Conservation (phyloP, 805 yeast species). For the Kuraishia floccosa region DNA sequence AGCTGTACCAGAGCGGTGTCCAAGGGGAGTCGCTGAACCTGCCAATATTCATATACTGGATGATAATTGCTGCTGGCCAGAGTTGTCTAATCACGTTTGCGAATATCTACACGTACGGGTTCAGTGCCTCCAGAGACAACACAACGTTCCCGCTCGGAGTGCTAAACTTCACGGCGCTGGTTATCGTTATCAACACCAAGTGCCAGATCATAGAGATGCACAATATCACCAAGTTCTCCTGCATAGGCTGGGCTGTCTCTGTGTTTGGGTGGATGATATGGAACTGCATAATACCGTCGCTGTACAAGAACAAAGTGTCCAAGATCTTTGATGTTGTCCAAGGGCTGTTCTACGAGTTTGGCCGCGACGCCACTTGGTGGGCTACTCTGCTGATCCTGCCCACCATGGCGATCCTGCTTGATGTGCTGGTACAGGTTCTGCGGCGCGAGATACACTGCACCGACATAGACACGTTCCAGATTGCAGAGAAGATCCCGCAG, state of each 20-base stretch:
- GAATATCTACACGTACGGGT: conserved; percentile 62
- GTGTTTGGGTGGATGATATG: conserved; percentile 80
- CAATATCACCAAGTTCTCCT: conserved; percentile 53
- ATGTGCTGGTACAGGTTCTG: conserved; percentile 48
- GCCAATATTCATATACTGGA: conserved; percentile 64
- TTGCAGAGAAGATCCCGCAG: conserved; percentile 58
- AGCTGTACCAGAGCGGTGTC: conserved; percentile 71
- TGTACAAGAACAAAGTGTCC: conserved; percentile 42
- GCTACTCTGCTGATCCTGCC: conserved; percentile 49
- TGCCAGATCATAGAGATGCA: conserved; percentile 77
- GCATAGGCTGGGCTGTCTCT: conserved; percentile 57
- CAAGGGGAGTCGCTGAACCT: conserved; percentile 65
- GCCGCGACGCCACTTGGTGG: conserved; percentile 83
- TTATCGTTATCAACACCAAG: conserved; percentile 65
- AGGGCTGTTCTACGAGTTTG: conserved; percentile 65
- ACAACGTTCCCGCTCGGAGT: conserved; percentile 78
- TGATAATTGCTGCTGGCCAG: conserved; percentile 62
- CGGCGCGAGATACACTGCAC: conserved; percentile 47
- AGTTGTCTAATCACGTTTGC: conserved; percentile 62
- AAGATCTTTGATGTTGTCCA: conserved; percentile 60
- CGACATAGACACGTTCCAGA: conserved; percentile 72
- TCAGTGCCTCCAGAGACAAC: conserved; percentile 55
- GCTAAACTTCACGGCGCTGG: conserved; percentile 59
- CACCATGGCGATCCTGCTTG: conserved; percentile 53
- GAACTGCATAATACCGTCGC: conserved; percentile 64